phyloP scores from a whole-genome alignment of 345 rosid genomes.

The Rhodamnia argentea region DNA sequence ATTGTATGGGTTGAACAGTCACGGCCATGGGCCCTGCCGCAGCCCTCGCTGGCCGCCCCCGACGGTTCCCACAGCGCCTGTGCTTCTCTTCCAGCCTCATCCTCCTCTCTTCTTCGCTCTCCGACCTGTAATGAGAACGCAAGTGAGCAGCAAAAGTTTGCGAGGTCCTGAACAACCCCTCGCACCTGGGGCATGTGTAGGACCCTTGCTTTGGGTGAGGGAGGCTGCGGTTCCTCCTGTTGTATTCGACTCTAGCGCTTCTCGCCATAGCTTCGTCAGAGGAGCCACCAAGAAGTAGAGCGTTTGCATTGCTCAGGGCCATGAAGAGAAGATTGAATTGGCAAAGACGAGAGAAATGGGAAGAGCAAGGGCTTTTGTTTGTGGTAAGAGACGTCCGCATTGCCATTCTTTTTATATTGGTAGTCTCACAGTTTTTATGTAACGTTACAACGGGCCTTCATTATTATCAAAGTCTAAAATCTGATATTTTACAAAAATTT shows the following conservation, averaged over 20 bases:
- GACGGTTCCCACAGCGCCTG: not conserved
- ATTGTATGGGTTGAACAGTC: not conserved
- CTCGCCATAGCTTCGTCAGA: not conserved
- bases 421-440: too few relatives aligned
- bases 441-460: too few relatives aligned
- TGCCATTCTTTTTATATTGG: too few relatives aligned
- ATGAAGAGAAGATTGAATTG: too few relatives aligned
- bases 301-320: not conserved
- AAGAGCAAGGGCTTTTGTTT: too few relatives aligned
- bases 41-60: too few relatives aligned
- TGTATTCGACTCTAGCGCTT: not conserved
- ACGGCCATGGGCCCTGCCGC: not conserved
- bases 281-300: not conserved
- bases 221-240: conserved; percentile 13
- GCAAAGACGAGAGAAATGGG: too few relatives aligned
- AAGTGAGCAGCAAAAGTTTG: conserved; percentile 21
- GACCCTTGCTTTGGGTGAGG: conserved; percentile 4
- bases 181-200: conserved; percentile 23
- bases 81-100: conserved; percentile 10
- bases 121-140: conserved; percentile 6
- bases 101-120: conserved; percentile 11
- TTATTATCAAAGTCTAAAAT: too few relatives aligned
- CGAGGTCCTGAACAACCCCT: not conserved
- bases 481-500: too few relatives aligned
- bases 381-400: too few relatives aligned